Evolutionary conservation across 2,329 filamentous ascomycete genomes (phyloP).

Genomic region (Blastomyces parvus): DNA sequence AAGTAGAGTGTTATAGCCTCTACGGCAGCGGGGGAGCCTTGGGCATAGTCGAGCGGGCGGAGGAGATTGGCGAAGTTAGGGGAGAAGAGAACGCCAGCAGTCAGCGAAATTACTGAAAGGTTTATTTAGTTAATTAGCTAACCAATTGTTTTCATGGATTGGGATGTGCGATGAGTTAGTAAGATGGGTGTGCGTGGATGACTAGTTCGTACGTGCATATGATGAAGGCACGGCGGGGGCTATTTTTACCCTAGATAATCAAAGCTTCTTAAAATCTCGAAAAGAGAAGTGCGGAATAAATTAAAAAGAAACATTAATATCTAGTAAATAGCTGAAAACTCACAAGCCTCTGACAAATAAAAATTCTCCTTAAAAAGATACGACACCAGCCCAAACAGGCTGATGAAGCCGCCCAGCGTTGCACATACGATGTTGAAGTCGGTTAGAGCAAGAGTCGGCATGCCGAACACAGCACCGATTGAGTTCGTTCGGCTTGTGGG

Average conservation of each 20-base stretch:
- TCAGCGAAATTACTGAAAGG: conserved; percentile 63
- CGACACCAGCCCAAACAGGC: conserved; percentile 80
- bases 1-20: conserved; percentile 73
- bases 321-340: conserved; percentile 29
- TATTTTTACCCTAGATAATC: too few relatives aligned
- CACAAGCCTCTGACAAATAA: conserved; percentile 83
- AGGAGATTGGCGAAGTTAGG: conserved; percentile 69
- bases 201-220: too few relatives aligned
- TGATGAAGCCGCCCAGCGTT: conserved; percentile 76
- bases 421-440: conserved; percentile 82
- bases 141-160: neutral
- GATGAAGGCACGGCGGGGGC: too few relatives aligned
- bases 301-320: neutral
- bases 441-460: conserved; percentile 55
- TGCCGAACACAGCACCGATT: conserved; percentile 22
- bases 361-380: conserved; percentile 83
- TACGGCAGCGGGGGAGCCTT: conserved; percentile 48
- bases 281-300: conserved; percentile 1
- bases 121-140: conserved; percentile 5
- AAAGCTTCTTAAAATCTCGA: neutral
- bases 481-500: neutral
- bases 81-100: conserved; percentile 69
- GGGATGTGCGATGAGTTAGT: neutral
- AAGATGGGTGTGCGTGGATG: too few relatives aligned
- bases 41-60: conserved; percentile 64